Percentiles rank a stretch among this genome's conserved stretches.
phyloP scores from a whole-genome alignment of 2,329 filamentous ascomycete species.

The Dichotomopilus funicola region DNA sequence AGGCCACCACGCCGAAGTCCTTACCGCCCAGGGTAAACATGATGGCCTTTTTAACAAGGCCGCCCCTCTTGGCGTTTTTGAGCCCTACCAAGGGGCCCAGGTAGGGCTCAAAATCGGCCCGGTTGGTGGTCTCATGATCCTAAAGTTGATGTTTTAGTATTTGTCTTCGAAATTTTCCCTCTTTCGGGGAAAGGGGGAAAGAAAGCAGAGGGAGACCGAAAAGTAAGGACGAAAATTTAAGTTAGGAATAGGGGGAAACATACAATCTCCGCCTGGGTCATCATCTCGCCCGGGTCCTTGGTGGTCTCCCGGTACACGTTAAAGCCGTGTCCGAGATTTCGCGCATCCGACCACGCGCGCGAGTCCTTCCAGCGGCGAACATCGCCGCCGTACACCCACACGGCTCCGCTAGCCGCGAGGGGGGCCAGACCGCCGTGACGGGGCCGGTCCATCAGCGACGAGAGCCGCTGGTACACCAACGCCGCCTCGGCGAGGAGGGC shows the following conservation, averaged over 20 bases:
- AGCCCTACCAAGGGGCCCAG: constrained; percentile 85
- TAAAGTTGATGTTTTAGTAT: neutral
- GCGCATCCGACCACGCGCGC: neutral
- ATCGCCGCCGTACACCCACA: neutral
- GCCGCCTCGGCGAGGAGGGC: neutral
- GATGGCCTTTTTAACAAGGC: constrained; percentile 89
- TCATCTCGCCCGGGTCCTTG: neutral
- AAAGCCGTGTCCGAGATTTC: neutral
- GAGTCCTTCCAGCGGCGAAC: neutral
- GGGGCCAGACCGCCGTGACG: neutral
- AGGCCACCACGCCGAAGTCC: constrained; percentile 80
- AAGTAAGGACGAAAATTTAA: neutral
- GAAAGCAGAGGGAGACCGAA: neutral
- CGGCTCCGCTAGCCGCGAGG: neutral
- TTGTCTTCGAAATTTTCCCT: neutral
- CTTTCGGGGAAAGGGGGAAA: neutral
- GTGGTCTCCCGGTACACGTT: constrained; percentile 1
- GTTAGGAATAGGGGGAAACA: neutral
- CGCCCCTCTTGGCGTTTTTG: constrained; percentile 76
- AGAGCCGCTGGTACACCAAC: neutral
- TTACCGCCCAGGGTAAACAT: constrained; percentile 68
- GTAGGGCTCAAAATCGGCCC: constrained; percentile 25
- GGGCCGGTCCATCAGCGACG: neutral
- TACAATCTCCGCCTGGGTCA: neutral
- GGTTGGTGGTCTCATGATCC: neutral